phyloP scores from a whole-genome alignment of 805 yeast species.

The Candida lessepsii region DNA sequence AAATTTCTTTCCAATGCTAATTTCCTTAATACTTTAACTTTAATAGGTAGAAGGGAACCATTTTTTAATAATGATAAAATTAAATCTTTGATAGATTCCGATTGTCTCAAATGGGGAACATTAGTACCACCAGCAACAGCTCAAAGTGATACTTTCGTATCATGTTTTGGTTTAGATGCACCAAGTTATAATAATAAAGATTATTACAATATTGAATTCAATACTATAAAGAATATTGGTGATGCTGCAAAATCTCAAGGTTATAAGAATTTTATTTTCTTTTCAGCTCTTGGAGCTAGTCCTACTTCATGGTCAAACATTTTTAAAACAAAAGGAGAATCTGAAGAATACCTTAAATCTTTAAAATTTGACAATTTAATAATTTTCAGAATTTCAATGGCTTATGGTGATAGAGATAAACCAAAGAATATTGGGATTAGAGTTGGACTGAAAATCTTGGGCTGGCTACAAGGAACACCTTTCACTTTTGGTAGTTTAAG shows the following conservation, averaged over 20 bases:
- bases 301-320: constrained; percentile 57
- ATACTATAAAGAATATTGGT: constrained; percentile 65
- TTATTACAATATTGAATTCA: constrained; percentile 72
- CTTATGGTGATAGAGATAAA: constrained; percentile 60
- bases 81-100: constrained; percentile 35
- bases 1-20: constrained; percentile 38
- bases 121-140: constrained; percentile 21
- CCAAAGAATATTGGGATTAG: constrained; percentile 1
- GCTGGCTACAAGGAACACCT: background rate
- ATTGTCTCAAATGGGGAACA: constrained; percentile 52
- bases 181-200: constrained; percentile 62
- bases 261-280: constrained; percentile 62
- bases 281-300: constrained; percentile 67
- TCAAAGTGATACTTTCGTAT: constrained; percentile 45
- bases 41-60: constrained; percentile 53
- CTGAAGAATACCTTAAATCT: constrained; percentile 64
- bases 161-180: constrained; percentile 70
- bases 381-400: constrained; percentile 73
- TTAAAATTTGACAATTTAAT: constrained; percentile 68
- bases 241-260: constrained; percentile 73
- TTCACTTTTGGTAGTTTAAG: background rate
- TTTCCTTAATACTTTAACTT: constrained; percentile 37
- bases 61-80: constrained; percentile 29
- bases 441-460: background rate
- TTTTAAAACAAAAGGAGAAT: constrained; percentile 65